Conservation (phyloP, 202 grass and related monocot species). For the Panicum virgatum region DNA sequence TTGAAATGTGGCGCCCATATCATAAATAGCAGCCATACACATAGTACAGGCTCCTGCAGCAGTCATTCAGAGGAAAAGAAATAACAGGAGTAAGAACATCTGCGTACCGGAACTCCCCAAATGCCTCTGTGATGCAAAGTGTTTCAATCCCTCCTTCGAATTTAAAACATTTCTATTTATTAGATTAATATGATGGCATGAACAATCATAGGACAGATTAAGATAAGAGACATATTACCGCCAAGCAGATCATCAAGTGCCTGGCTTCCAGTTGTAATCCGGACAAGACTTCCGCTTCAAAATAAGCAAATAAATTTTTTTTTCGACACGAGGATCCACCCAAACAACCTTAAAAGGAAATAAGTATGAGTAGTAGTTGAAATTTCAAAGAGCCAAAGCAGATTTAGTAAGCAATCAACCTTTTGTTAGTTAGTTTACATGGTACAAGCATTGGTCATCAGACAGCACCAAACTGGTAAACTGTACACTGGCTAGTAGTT, state of each 20-base stretch:
- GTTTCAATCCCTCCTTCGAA: conserved; percentile 92
- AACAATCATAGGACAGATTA: conserved; percentile 21
- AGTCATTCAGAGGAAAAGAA: background rate
- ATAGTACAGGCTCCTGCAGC: background rate
- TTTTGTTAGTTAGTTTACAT: background rate
- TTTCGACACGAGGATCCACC: too few species aligned
- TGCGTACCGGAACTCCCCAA: conserved; percentile 79
- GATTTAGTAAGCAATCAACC: background rate
- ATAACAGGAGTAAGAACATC: background rate
- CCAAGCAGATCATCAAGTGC: conserved; percentile 87
- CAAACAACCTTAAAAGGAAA: background rate
- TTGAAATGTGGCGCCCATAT: background rate
- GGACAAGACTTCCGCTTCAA: conserved; percentile 82
- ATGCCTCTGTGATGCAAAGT: conserved; percentile 87
- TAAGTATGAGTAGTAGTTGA: conserved; percentile 14
- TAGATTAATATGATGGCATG: conserved; percentile 19
- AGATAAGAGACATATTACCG: conserved; percentile 53
- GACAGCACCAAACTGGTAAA: conserved; percentile 1
- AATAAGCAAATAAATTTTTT: conserved; percentile 13
- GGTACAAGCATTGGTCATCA: conserved; percentile 14
- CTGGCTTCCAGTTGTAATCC: conserved; percentile 93
- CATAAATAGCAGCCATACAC: conserved; percentile 2
- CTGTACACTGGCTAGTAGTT: background rate
- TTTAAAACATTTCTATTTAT: conserved; percentile 8
- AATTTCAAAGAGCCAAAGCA: background rate